Evolutionary conservation across 2,329 filamentous ascomycete species (phyloP).

Genomic region (Cladophialophora chaetospira): DNA sequence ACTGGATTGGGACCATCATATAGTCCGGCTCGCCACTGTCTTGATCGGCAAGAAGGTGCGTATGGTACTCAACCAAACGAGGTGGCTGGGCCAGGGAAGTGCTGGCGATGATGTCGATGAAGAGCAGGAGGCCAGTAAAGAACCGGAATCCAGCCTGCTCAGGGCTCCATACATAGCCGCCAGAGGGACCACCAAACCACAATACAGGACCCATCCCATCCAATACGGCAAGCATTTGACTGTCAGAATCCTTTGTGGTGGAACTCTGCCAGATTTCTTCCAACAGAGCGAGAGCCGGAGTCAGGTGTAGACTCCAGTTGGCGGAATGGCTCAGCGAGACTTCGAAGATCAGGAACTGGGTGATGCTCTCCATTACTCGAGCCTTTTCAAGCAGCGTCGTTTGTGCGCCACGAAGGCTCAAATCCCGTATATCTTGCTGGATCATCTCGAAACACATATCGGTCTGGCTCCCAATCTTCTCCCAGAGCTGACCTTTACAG

Average conservation of each 20-base stretch:
- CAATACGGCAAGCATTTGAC: not conserved
- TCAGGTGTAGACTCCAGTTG: slow-evolving; percentile 40
- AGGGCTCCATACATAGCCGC: slow-evolving; percentile 35
- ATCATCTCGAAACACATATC: slow-evolving; percentile 25
- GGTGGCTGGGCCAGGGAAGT: slow-evolving; percentile 38
- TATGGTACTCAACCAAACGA: slow-evolving; percentile 35
- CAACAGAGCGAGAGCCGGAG: slow-evolving; percentile 39
- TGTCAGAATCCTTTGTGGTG: not conserved
- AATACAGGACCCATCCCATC: not conserved
- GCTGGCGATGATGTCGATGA: slow-evolving; percentile 42
- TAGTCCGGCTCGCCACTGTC: slow-evolving; percentile 4
- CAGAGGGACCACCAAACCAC: slow-evolving; percentile 6
- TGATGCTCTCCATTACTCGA: slow-evolving; percentile 39
- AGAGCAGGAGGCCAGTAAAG: slow-evolving; percentile 39
- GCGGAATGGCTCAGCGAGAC: slow-evolving; percentile 32
- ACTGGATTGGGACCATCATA: not conserved
- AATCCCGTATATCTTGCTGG: slow-evolving; percentile 30
- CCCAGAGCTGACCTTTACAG: slow-evolving; percentile 10
- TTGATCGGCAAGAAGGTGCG: slow-evolving; percentile 39
- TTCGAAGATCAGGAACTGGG: slow-evolving; percentile 41
- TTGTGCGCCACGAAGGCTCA: slow-evolving; percentile 10
- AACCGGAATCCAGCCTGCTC: slow-evolving; percentile 44
- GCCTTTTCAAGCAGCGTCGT: slow-evolving; percentile 28
- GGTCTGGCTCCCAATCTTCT: slow-evolving; percentile 13
- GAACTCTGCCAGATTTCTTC: slow-evolving; percentile 4